phyloP scores from a whole-genome alignment of 805 yeast species.

The Candida taoyuanica region DNA sequence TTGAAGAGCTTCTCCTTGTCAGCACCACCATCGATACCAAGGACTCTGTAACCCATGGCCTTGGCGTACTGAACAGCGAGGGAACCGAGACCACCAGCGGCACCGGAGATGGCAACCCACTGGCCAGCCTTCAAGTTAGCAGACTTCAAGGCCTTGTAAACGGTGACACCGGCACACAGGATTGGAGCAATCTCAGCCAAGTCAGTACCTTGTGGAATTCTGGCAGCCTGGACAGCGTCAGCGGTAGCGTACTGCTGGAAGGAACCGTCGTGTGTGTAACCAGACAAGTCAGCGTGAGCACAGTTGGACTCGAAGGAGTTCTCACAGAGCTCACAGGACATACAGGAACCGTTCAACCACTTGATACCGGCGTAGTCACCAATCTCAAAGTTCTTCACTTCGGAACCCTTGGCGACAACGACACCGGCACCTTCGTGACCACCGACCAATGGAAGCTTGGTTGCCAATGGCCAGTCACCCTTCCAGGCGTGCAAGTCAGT shows the following conservation, averaged over 20 bases:
- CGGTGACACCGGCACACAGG: constrained; percentile 43
- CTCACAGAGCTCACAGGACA: constrained; percentile 62
- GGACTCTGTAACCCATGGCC: constrained; percentile 71
- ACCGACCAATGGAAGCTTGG: constrained; percentile 60
- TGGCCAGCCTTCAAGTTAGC: constrained; percentile 59
- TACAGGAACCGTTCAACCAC: constrained; percentile 68
- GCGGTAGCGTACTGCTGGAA: constrained; percentile 68
- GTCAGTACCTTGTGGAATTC: constrained; percentile 55
- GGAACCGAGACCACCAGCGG: constrained; percentile 80
- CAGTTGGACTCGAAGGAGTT: constrained; percentile 61
- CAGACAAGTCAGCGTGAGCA: constrained; percentile 64
- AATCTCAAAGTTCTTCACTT: constrained; percentile 55
- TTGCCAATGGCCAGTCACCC: constrained; percentile 41
- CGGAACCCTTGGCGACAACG: constrained; percentile 59
- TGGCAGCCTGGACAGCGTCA: constrained; percentile 61
- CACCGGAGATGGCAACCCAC: constrained; percentile 76
- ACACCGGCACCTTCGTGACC: constrained; percentile 77
- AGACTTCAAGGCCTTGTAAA: constrained; percentile 62
- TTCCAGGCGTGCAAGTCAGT: constrained; percentile 64
- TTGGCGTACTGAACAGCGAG: constrained; percentile 73
- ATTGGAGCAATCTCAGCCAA: constrained; percentile 55
- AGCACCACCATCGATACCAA: constrained; percentile 74
- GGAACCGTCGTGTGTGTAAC: constrained; percentile 39
- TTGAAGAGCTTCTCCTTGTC: constrained; percentile 55
- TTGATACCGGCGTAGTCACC: constrained; percentile 69